Evolutionary conservation across 1,139 yeast species (phyloP).

Genomic region (Taphrina wiesneri): DNA sequence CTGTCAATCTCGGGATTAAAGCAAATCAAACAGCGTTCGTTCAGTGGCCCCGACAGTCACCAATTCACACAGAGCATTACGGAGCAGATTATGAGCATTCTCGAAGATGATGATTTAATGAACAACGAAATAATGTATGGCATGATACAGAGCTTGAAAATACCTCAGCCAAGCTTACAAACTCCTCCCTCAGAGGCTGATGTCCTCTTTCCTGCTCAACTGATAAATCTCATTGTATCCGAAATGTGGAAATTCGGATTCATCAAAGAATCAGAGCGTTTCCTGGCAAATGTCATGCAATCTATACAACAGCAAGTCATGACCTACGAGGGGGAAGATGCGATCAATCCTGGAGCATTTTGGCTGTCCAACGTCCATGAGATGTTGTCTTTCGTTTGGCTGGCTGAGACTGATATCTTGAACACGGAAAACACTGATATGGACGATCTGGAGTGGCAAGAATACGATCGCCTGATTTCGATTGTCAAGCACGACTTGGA

Average conservation of each 20-base stretch:
- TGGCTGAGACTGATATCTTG: slow-evolving; percentile 86
- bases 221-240: slow-evolving; percentile 82
- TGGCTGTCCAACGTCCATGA: slow-evolving; percentile 98
- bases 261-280: slow-evolving; percentile 87
- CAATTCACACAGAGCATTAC: slow-evolving; percentile 42
- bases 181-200: slow-evolving; percentile 78
- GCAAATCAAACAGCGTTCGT: neutral
- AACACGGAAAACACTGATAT: slow-evolving; percentile 74
- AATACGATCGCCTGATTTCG: slow-evolving; percentile 83
- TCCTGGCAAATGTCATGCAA: slow-evolving; percentile 84
- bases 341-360: slow-evolving; percentile 90
- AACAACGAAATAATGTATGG: slow-evolving; percentile 88
- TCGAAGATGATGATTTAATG: slow-evolving; percentile 76
- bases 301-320: slow-evolving; percentile 68
- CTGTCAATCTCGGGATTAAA: neutral
- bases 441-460: slow-evolving; percentile 88
- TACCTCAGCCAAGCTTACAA: slow-evolving; percentile 81
- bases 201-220: slow-evolving; percentile 93
- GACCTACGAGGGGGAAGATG: slow-evolving; percentile 70
- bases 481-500: slow-evolving; percentile 94
- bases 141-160: slow-evolving; percentile 78
- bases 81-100: slow-evolving; percentile 49
- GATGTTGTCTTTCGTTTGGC: slow-evolving; percentile 86
- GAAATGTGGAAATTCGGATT: slow-evolving; percentile 99
- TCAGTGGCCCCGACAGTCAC: neutral